phyloP scores from a whole-genome alignment of 306 rosid species.

The Cucurbita ficifolia region DNA sequence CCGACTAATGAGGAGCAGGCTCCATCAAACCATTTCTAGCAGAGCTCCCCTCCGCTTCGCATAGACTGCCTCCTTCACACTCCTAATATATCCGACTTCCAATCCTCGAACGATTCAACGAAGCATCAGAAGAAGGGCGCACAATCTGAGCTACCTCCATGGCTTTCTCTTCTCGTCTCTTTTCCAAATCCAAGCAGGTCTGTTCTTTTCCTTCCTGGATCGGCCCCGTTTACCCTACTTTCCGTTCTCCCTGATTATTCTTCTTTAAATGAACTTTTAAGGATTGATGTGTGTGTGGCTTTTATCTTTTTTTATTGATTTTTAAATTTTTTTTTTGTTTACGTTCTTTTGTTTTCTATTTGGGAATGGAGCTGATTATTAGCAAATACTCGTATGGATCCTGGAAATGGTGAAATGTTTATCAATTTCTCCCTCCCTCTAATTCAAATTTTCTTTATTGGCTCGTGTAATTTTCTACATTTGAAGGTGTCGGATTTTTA shows the following conservation, averaged over 20 bases:
- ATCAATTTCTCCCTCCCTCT: not conserved
- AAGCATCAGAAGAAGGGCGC: slow-evolving; percentile 9
- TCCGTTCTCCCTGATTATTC: not conserved
- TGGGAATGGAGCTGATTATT: not conserved
- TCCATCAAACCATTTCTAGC: not conserved
- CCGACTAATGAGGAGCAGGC: not conserved
- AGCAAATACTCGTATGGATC: not conserved
- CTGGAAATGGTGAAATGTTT: not conserved
- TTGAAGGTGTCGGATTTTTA: not conserved
- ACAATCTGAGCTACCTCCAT: slow-evolving; percentile 28
- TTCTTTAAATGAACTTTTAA: not conserved
- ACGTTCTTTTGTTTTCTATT: not conserved
- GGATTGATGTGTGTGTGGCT: not conserved
- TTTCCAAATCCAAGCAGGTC: slow-evolving; percentile 64
- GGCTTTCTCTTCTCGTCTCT: slow-evolving; percentile 64
- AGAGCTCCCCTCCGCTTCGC: not conserved
- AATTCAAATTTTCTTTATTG: not conserved
- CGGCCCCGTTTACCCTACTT: not conserved
- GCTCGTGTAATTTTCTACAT: not conserved
- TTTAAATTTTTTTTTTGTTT: not conserved
- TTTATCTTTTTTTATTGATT: not conserved
- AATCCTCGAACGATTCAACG: slow-evolving; percentile 19
- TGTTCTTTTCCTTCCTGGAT: not conserved
- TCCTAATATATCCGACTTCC: not conserved
- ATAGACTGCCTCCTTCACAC: not conserved